phyloP scores from a whole-genome alignment of 352 stramenopile genomes.

The Elongisporangium anandrum region DNA sequence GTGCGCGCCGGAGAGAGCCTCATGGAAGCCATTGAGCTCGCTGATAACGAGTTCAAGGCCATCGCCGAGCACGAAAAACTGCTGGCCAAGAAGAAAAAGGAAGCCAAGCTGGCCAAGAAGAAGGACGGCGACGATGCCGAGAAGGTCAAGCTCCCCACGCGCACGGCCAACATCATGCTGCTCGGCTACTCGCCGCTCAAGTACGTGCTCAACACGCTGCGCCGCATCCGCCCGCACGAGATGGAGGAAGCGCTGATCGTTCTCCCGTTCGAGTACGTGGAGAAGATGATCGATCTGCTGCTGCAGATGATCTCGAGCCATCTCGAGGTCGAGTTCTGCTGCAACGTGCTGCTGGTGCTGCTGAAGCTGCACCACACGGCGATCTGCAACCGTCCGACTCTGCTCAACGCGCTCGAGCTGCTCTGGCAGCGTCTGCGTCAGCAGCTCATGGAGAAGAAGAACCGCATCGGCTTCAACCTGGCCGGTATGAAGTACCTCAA shows the following conservation, averaged over 20 bases:
- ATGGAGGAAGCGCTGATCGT: slow-evolving; percentile 97
- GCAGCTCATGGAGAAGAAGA: slow-evolving; percentile 78
- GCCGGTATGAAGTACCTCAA: slow-evolving; percentile 87
- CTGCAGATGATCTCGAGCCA: slow-evolving; percentile 85
- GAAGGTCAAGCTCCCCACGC: slow-evolving; percentile 23
- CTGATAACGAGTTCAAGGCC: slow-evolving; percentile 88
- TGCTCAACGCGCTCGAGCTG: slow-evolving; percentile 78
- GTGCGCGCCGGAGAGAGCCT: slow-evolving; percentile 88
- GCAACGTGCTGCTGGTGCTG: slow-evolving; percentile 67
- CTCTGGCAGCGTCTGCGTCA: slow-evolving; percentile 70
- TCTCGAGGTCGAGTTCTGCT: slow-evolving; percentile 93
- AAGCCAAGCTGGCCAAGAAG: slow-evolving; percentile 61
- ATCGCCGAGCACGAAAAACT: slow-evolving; percentile 68
- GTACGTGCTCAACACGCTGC: slow-evolving; percentile 94
- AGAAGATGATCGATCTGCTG: slow-evolving; percentile 92
- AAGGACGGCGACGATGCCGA: slow-evolving; percentile 41
- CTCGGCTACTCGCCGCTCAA: slow-evolving; percentile 92
- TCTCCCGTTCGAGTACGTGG: slow-evolving; percentile 95
- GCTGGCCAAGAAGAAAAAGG: slow-evolving; percentile 57
- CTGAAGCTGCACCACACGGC: slow-evolving; percentile 77
- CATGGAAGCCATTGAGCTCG: slow-evolving; percentile 94
- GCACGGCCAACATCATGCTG: slow-evolving; percentile 91
- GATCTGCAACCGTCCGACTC: slow-evolving; percentile 55
- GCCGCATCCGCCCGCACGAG: slow-evolving; percentile 90
- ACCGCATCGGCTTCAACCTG: slow-evolving; percentile 85